phyloP scores from a whole-genome alignment of 352 stramenopile species.

The Phytophthora syringae region DNA sequence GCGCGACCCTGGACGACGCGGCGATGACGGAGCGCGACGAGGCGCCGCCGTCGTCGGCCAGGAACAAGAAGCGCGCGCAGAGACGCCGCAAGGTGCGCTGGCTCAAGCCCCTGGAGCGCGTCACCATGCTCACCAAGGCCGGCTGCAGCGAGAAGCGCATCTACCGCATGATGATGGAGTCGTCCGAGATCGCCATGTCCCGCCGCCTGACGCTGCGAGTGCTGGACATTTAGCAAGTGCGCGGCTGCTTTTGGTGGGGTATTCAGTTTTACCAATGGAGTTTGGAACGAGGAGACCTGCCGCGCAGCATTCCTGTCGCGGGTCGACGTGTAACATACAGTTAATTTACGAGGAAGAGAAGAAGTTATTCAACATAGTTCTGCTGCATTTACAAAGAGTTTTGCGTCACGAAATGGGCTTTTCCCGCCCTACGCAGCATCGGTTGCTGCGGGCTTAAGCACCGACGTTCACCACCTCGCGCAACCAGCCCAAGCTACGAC shows the following conservation, averaged over 20 bases:
- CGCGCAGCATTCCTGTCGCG: background rate
- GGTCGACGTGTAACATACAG: constrained; percentile 17
- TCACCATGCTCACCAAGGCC: constrained; percentile 70
- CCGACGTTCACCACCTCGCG: constrained; percentile 57
- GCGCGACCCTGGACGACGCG: constrained; percentile 44
- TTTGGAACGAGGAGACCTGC: background rate
- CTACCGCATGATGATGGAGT: constrained; percentile 73
- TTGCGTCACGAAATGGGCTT: too few species aligned
- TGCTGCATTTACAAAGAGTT: too few species aligned
- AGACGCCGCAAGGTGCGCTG: constrained; percentile 58
- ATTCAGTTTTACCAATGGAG: background rate
- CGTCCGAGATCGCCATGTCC: constrained; percentile 75
- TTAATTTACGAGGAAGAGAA: constrained; percentile 25
- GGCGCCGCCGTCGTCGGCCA: constrained; percentile 1
- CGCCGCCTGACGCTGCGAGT: constrained; percentile 50
- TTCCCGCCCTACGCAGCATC: too few species aligned
- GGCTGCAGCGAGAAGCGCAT: constrained; percentile 72
- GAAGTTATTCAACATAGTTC: background rate
- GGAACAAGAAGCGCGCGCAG: constrained; percentile 32
- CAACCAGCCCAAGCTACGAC: constrained; percentile 65
- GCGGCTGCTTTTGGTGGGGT: background rate
- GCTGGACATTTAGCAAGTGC: constrained; percentile 29
- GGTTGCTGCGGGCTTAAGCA: too few species aligned
- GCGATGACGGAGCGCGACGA: constrained; percentile 21
- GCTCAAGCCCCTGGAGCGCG: constrained; percentile 68